Conservation (phyloP, 768 basidiomycete genomes). For the Lyophyllum semitale region DNA sequence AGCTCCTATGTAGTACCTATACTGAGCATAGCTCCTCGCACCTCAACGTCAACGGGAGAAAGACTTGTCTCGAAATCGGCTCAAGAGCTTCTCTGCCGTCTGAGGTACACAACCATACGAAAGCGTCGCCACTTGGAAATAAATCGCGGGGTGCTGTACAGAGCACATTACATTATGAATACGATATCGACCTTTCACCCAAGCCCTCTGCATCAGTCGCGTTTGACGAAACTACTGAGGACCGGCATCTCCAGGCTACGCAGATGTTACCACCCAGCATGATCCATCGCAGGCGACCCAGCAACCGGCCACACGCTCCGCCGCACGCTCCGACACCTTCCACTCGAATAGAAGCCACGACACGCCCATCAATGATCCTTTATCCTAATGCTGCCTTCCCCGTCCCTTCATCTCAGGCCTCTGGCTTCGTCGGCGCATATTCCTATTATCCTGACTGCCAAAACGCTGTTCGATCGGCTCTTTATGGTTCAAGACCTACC, state of each 20-base stretch:
- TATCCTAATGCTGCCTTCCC: neutral
- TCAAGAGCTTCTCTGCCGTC: neutral
- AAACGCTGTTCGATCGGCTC: slow-evolving; percentile 1
- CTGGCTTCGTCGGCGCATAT: neutral
- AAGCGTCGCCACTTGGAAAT: neutral
- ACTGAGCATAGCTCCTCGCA: neutral
- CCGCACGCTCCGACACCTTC: neutral
- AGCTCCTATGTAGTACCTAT: neutral
- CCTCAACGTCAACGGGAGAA: neutral
- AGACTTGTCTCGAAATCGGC: neutral
- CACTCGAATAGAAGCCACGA: neutral
- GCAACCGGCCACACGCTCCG: neutral
- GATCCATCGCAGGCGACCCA: neutral
- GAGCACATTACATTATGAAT: neutral
- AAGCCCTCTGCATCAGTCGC: neutral
- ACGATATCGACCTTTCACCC: slow-evolving; percentile 1
- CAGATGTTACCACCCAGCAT: neutral
- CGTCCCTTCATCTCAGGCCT: neutral
- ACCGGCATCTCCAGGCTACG: neutral
- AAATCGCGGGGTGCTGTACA: neutral
- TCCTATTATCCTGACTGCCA: neutral
- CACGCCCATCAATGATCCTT: neutral
- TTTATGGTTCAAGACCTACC: slow-evolving; percentile 11
- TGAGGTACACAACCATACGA: neutral
- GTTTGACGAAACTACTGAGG: neutral